phyloP scores from a whole-genome alignment of 306 rosid genomes.

The Fragaria vesca region DNA sequence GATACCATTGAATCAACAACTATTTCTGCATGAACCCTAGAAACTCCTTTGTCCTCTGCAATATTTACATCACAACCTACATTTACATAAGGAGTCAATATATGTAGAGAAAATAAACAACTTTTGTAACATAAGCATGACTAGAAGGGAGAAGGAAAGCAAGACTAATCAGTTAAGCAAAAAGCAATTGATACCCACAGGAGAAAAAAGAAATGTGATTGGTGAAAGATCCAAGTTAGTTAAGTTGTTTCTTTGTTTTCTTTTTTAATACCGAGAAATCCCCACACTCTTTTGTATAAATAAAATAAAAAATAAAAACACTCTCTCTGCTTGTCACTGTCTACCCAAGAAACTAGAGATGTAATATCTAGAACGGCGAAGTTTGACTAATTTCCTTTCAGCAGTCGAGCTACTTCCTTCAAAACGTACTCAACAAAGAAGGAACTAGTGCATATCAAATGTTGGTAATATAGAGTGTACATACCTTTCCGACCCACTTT shows the following conservation, averaged over 20 bases:
- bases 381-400: background rate
- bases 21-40: constrained; percentile 91
- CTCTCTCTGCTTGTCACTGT: background rate
- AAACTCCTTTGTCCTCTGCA: constrained; percentile 87
- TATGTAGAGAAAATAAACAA: background rate
- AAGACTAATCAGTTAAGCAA: background rate
- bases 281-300: background rate
- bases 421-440: background rate
- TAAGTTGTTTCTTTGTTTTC: background rate
- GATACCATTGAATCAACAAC: constrained; percentile 57
- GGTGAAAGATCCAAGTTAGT: background rate
- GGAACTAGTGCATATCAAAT: background rate
- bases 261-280: background rate
- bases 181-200: background rate
- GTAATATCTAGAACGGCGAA: background rate
- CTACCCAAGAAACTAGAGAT: background rate
- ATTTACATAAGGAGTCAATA: constrained; percentile 14
- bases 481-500: constrained; percentile 93
- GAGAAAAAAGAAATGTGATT: background rate
- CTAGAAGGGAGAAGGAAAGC: background rate
- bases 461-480: constrained; percentile 10
- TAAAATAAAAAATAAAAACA: background rate
- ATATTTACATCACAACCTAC: constrained; percentile 83
- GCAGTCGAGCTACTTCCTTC: background rate
- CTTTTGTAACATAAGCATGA: background rate